These are phyloP conservation scores for Lineolata rhizophorae DNA, from an alignment of 495 filamentous ascomycete species.

Conservation along the genomic window DNA sequence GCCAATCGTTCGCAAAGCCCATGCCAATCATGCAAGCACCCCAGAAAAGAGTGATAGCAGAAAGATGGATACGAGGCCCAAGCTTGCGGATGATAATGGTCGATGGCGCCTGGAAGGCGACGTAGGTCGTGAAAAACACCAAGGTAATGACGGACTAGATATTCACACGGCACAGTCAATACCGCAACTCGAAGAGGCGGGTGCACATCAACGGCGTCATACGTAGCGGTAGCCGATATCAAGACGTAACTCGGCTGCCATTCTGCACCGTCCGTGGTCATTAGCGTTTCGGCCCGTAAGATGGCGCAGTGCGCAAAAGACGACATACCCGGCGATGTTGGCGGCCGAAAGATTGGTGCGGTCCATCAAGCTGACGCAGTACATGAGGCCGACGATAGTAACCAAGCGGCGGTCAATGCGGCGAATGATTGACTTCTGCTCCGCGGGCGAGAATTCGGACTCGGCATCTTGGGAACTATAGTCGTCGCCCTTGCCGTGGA, in stretches of 20 bases:
- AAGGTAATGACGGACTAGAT: conserved; percentile 37
- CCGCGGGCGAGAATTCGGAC: conserved; percentile 9
- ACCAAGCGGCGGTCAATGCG: conserved; percentile 42
- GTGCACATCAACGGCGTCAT: conserved; percentile 3
- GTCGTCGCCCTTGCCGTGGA: background rate
- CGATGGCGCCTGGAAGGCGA: conserved; percentile 38
- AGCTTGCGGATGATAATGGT: conserved; percentile 36
- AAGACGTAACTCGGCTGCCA: conserved; percentile 31
- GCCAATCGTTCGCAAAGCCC: conserved; percentile 33
- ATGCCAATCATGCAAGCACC: conserved; percentile 30
- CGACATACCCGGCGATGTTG: conserved; percentile 29
- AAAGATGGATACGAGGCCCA: conserved; percentile 33
- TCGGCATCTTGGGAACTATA: too few species aligned
- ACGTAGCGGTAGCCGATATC: conserved; percentile 6
- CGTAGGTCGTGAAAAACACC: conserved; percentile 46
- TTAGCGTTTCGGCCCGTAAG: background rate
- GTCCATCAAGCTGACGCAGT: conserved; percentile 46
- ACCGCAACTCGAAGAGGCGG: background rate
- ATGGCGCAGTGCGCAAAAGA: background rate
- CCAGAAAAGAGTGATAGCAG: conserved; percentile 19
- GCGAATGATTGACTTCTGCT: conserved; percentile 26
- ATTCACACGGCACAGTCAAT: background rate
- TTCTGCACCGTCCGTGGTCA: conserved; percentile 12
- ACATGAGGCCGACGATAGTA: conserved; percentile 38
- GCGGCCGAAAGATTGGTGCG: conserved; percentile 43